These are phyloP conservation scores for Mucor ambiguus DNA, from an alignment of 371 early-diverging fungal genomes.

Conservation along the genomic window DNA sequence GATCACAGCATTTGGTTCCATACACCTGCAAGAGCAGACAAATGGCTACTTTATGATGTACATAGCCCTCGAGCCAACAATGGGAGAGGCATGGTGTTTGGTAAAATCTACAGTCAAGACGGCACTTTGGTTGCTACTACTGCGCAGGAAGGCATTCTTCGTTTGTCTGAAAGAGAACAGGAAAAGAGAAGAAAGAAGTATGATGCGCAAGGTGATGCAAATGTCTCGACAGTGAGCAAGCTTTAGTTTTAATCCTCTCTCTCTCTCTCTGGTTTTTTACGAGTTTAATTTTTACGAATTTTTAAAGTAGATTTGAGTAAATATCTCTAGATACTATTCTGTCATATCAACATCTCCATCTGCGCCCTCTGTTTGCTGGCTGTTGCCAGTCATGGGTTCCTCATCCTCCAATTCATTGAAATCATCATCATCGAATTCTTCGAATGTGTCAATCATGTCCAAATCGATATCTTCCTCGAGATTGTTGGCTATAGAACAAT, in stretches of 20 bases:
- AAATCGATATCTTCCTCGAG: conserved; percentile 12
- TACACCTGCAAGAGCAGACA: conserved; percentile 82
- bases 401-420: conserved; percentile 18
- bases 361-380: neutral
- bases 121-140: conserved; percentile 78
- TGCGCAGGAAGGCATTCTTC: conserved; percentile 74
- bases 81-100: conserved; percentile 80
- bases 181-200: conserved; percentile 7
- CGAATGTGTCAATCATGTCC: conserved; percentile 6
- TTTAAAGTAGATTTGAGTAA: neutral
- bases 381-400: neutral
- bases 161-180: conserved; percentile 33
- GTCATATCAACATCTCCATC: neutral
- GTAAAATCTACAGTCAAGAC: conserved; percentile 77
- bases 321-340: neutral
- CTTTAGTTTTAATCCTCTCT: too few species aligned
- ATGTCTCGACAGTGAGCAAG: neutral
- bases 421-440: conserved; percentile 16
- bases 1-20: conserved; percentile 95
- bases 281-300: too few species aligned
- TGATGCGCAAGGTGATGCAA: neutral
- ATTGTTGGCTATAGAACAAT: conserved; percentile 4
- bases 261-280: too few species aligned
- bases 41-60: conserved; percentile 79
- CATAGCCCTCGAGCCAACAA: conserved; percentile 67